Evolutionary conservation across 805 yeast species (phyloP), one percentile per base, ranked within the genome.

Genomic region (Lipomyces kockii): DNA sequence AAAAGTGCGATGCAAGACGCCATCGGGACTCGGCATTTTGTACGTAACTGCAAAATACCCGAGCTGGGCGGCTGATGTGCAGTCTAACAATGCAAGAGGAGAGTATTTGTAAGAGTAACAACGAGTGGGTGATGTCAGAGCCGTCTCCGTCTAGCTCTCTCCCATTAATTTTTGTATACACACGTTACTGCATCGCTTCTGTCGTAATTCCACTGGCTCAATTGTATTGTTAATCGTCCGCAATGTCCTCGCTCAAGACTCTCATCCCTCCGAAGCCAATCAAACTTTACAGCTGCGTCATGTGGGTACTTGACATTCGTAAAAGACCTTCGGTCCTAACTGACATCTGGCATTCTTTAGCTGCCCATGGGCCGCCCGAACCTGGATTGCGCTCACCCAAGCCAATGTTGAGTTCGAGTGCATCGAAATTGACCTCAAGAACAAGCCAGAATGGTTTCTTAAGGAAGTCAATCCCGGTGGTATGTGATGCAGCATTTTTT

Each of bases 321-420:
- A 51, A 17, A 17, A 3, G 32, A 29, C 32, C 39, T 34, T n/a
- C 9, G 11, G 12, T 11, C 27, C 14, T 9, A 12, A 37, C 49
- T 34, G 27, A 22, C 64, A 11, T 6, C 51, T 12, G 51, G 2
- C 14, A 43, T 27, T 22, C 14, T 52, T 25, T 32, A 68, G 67
- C 43, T 75, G 77, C 61, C 77, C 77, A 2, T 75, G 74, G 74
- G 77, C 77, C 12, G 74, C 73, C 29, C 72, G 77, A 34, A 72
- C 77, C 25, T 75, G 76, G 77, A 65, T 74, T 46, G 76, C 75
- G 7, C 71, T 75, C 52, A 67, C 68, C 53, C 66, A 61, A 56
- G 75, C 74, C n/a, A 74, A 72, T 32, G 76, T 70, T 56, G 66
- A 74, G 62, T 75, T 66, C 62, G 76, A 74, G 66, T 67, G 60